Evolutionary conservation across 164 flowering plant genomes (phyloP).

Genomic region (Sextonia rubra): DNA sequence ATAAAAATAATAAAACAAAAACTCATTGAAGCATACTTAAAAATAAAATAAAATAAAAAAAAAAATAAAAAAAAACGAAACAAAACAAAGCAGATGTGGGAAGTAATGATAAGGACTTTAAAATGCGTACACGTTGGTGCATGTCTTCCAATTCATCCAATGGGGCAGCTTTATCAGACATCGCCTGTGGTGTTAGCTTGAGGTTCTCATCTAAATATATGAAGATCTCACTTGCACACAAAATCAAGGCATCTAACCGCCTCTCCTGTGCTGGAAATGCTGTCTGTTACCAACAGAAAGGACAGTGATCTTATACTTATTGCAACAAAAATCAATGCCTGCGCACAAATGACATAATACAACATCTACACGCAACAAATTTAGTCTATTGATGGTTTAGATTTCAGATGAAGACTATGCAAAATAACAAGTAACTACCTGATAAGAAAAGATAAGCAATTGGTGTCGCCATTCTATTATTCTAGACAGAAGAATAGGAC

Average conservation of each 20-base stretch:
- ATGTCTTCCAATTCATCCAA: conserved; percentile 78
- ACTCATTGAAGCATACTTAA: background rate
- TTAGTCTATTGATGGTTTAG: no score
- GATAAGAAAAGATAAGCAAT: no score
- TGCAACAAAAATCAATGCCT: background rate
- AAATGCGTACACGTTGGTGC: conserved; percentile 69
- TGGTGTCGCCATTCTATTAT: no score
- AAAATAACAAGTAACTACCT: no score
- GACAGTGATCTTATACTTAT: conserved; percentile 6
- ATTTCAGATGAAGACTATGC: no score
- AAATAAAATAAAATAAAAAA: background rate
- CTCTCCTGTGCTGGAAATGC: conserved; percentile 89
- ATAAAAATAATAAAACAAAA: background rate
- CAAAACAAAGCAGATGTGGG: background rate
- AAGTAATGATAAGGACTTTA: background rate
- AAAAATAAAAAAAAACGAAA: background rate
- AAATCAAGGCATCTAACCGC: conserved; percentile 76
- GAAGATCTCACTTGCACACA: conserved; percentile 71
- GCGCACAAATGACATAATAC: no score
- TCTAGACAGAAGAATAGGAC: no score
- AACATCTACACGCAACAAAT: no score
- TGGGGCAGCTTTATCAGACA: conserved; percentile 80
- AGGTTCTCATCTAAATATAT: conserved; percentile 83
- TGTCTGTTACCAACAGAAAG: conserved; percentile 41
- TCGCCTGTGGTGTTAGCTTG: conserved; percentile 68